Conservation (phyloP, 192 early-diverging fungal species). For the Coemansia aciculifera region DNA sequence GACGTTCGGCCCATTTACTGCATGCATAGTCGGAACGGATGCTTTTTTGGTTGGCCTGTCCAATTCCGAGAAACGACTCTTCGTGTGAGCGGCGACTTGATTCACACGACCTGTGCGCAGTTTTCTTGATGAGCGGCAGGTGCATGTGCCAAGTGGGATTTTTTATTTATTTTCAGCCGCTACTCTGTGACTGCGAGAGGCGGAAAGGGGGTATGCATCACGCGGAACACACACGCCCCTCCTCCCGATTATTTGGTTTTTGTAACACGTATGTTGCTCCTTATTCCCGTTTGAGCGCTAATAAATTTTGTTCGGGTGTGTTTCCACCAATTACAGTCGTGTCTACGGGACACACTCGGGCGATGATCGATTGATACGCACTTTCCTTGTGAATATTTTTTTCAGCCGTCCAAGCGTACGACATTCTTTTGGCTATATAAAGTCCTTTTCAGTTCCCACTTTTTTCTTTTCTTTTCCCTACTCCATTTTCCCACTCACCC, state of each 20-base stretch:
- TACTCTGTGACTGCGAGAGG: constrained; percentile 10
- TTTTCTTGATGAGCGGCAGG: not conserved
- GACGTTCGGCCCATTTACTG: not conserved
- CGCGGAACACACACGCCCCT: constrained; percentile 2
- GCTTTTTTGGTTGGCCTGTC: not conserved
- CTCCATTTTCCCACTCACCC: not conserved
- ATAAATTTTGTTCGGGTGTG: not conserved
- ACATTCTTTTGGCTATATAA: not conserved
- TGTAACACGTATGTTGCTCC: not conserved
- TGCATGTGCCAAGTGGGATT: not conserved
- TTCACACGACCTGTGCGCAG: constrained; percentile 3
- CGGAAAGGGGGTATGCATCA: not conserved
- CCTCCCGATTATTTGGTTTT: not conserved
- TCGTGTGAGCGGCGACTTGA: not conserved
- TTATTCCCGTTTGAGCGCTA: constrained; percentile 1
- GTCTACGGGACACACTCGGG: not conserved
- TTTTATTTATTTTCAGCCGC: not conserved
- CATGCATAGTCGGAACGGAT: too few species aligned
- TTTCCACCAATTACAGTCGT: not conserved
- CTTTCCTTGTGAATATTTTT: not conserved
- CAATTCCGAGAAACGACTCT: not conserved
- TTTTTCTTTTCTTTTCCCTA: not conserved
- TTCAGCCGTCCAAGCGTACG: not conserved
- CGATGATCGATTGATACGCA: constrained; percentile 10
- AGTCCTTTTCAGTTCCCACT: not conserved